Base-by-base conservation (phyloP, 169 alveolate species). In the Gregarina niphandrodes region DNA sequence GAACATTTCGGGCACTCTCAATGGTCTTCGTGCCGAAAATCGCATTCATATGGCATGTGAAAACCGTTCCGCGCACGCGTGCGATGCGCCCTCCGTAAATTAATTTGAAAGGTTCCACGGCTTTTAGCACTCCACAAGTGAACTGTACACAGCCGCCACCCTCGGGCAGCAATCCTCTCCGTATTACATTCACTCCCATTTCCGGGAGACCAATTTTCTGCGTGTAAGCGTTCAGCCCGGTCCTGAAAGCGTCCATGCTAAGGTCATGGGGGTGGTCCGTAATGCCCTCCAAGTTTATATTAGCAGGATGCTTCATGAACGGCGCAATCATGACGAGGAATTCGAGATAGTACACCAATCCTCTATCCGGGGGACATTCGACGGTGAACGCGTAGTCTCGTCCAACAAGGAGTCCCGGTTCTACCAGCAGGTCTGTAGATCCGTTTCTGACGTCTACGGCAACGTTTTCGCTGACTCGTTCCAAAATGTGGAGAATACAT, bases 381-480 rank as follows among this genome's bases (percentile, higher is more conserved):
- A 9, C 18, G 7, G 43, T 15, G 18, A 21, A 42, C 4, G 42
- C 42, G 13, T 42, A 68, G 57, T 54, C 70, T 12, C 67, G 61
- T 37, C 75, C 75, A 13, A 72, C 61, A 20, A 79, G 68, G 45
- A 73, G 56, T 29, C 91, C 91, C 1, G 91, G 91, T 2, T 49
- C 45, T 42, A 69, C 66, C 1, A 55, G 63, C 21, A 80, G 42
- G 36, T 51, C 47, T 11, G 91, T 75, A 19, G 87, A 87, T 30
- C 84, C 66, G 36, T 70, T 70, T 51, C 65, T 64, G 18, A 80
- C 67, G 15, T 69, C 48, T 18, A 80, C 57, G 36, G 42, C 45
- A 21, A 70, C 45, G 17, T 85, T 85, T 43, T 62, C 73, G 4
- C 83, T 70, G 16, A 80, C 50, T 45, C 45, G 48, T 35, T 72